Base-by-base conservation (phyloP, 2,329 filamentous ascomycete genomes). In the Neofusicoccum umdonicola region DNA sequence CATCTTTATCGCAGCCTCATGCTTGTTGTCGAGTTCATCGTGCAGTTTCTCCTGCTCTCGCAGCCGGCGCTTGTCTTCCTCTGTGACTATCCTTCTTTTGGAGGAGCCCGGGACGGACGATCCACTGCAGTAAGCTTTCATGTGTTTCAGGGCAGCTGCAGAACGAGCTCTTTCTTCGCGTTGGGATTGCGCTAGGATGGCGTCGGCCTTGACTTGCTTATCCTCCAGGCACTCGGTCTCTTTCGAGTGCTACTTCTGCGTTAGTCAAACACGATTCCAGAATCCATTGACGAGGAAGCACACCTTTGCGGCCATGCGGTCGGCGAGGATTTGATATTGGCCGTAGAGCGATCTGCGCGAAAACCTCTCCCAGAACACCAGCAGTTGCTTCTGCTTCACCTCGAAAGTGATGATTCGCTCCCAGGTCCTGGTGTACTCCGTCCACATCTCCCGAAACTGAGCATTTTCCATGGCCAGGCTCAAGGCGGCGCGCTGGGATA, bases 101-200 rank as follows among this genome's bases (percentile, higher is more conserved):
- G 31, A 47, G 13, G 45, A 51, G 9, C 56, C 63, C 3, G 50
- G 48, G 13, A 22, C 68, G 66, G 42, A 68, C 70, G 15, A 70
- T 12, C 79, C 80, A 4, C 75, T 74, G 64, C 80, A 82, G 66
- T 81, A 83, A 3, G 79, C 79, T 65, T 81, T 79, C 75, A 82
- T 82, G 66, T 82, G 78, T 66, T 78, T 79, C 3, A 83, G 69
- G 0, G 80, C 80, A 2, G 79, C 81, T 0, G 76, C 77, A 11
- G 76, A 76, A 67, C 81, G 81, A 42, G 77, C 74, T 12, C 71
- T 70, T 66, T 82, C 81, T 31, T 77, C 71, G 1, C 71, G 73
- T 22, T 83, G 81, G 3, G 71, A 64, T 60, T 75, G 72, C 41
- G 78, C 76, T 27, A 82, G 69, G 50, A 79, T 77, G 42, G 78